Conservation (phyloP, 2,329 filamentous ascomycete genomes). For the Sporothrix variecibatus region DNA sequence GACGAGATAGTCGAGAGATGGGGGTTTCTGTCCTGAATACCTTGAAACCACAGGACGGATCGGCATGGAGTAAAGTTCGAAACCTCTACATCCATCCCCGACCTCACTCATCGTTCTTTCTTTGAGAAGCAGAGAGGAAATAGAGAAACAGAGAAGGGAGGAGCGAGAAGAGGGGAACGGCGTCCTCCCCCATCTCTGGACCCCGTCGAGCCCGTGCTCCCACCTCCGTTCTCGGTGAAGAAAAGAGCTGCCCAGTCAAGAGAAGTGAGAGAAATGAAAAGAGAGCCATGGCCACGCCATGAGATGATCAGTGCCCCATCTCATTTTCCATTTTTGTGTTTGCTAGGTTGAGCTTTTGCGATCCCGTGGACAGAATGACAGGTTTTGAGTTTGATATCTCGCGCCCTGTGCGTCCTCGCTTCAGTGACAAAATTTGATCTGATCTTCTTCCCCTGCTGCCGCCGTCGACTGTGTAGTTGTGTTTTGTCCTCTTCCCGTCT, state of each 20-base stretch:
- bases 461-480: background rate
- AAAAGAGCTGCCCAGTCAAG: background rate
- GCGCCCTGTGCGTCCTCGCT: background rate
- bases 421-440: background rate
- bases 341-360: background rate
- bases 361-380: background rate
- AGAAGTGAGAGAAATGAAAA: background rate
- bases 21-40: background rate
- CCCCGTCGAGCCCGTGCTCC: background rate
- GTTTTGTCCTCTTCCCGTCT: background rate
- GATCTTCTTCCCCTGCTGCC: background rate
- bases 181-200: background rate
- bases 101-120: background rate
- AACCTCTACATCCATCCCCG: background rate
- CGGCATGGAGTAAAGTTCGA: background rate
- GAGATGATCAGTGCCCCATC: conserved; percentile 5
- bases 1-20: background rate
- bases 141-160: background rate
- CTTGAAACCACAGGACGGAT: too few species aligned
- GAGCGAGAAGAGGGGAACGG: background rate
- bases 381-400: background rate
- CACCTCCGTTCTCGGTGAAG: conserved; percentile 5
- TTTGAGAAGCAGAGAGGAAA: background rate
- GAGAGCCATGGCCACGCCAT: background rate
- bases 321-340: background rate